Base-by-base conservation (phyloP, 208 protist species). In the Leishmania arabica region DNA sequence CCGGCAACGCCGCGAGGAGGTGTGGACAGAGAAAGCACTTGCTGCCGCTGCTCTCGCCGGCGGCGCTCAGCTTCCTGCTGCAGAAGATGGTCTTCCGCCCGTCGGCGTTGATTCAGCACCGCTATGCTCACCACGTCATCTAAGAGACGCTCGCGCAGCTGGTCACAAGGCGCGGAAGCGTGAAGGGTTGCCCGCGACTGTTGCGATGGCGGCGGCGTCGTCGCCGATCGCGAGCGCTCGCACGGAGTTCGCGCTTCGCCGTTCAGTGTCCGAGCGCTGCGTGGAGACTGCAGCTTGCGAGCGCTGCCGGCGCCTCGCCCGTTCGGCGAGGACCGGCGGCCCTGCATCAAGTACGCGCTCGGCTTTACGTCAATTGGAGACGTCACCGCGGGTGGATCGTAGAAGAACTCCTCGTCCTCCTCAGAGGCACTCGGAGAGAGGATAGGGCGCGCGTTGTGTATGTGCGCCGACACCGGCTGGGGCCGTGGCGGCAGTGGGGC, bases 401-500 rank as follows among this genome's bases (percentile, higher is more conserved):
- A 82, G 45, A 75, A 78, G 27, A 54, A 68, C 62, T 85, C 79
- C 31, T 78, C 83, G 13, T 82, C 75, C 0, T 85, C 78, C 1
- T 84, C 80, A 40, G 81, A 79, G 3, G 54, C 79, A 27, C 75
- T 65, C 11, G 60, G 51, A 0, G 60, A 64, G 58, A 60, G 49
- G 34, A 64, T 47, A 6, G 65, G 34, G 6, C 68, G 19, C 21
- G 65, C 1, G 9, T 54, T 60, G 37, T 51, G 45, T 42, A 27
- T 34, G 54, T 49, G 62, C 7, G 78, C n/a, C 1, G 64, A 42
- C 34, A 68, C 49, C 24, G 85, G 78, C 17, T 68, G 66, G 3
- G 84, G 89, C 19, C 79, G 66, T 2, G 89, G 89, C 2, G 89
- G 86, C 21, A 89, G 83, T n/a, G 83, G 86, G 8, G 85, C 84